Base-by-base conservation (phyloP, 305 asterid species). In the Rubia peregrina region DNA sequence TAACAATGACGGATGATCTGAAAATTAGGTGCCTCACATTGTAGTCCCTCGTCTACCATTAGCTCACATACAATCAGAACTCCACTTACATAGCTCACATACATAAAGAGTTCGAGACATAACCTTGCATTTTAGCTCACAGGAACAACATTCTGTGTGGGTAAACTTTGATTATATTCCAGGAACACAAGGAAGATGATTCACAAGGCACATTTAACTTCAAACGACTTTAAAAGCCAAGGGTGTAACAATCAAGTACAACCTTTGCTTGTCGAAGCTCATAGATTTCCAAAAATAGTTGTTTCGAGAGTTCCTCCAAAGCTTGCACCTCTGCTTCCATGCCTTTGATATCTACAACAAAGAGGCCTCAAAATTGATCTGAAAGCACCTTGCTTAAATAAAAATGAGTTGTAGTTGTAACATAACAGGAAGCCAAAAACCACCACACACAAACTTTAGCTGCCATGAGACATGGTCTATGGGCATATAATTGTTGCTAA, bases 181-280 rank as follows among this genome's bases (percentile, higher is more conserved):
- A 6, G 10, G 43, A 22, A 12, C 56, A 17, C 24, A 30, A 16
- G 33, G n/a, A 49, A 12, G 51, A 38, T 2, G 14, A n/a, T 26
- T 10, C 0, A 17, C 61, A 30, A 49, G 44, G 66, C 10, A 55
- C 11, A 36, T 22, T 16, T 21, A 19, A 65, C 62, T 12, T 41
- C 33, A 73, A 26, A 41, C 7, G 65, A 49, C 21, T 44, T 60
- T 36, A 68, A 61, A 67, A 53, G 61, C 56, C 43, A 46, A 24
- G 53, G 69, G 51, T 66, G 16, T 19, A 65, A 26, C 65, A 38
- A 61, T 71, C 72, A 73, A 60, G 46, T 53, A 67, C 42, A 67
- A 94, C 99, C 98, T 94, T 94, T 80, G 99, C 99, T 84, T 94
- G 99, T 73, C 97, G 99, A 77, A 94, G 96, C 88, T 94, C 99